Conservation (phyloP, 495 filamentous ascomycete species). For the Letharia columbiana region DNA sequence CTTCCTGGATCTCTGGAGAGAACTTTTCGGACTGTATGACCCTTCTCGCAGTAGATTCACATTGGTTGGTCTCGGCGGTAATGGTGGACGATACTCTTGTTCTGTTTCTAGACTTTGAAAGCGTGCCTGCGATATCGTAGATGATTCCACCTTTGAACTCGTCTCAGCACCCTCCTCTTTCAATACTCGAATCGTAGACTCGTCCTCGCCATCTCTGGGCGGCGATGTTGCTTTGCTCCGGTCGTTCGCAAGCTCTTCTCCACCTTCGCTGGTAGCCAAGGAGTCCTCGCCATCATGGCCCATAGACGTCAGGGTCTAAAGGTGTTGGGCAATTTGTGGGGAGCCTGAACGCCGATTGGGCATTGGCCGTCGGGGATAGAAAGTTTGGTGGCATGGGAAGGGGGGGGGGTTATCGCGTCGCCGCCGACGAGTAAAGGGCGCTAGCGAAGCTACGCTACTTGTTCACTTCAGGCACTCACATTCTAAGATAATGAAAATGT, state of each 20-base stretch:
- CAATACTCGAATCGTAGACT: conserved; percentile 2
- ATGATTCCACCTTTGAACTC: neutral
- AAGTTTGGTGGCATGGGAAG: neutral
- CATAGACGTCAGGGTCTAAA: conserved; percentile 7
- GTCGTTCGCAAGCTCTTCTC: neutral
- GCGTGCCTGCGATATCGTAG: neutral
- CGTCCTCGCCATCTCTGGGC: neutral
- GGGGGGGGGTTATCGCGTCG: neutral
- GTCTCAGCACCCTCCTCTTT: neutral
- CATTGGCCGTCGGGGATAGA: neutral
- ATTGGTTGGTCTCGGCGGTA: conserved; percentile 58
- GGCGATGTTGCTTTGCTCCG: neutral
- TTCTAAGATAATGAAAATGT: neutral
- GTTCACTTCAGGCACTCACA: conserved; percentile 7
- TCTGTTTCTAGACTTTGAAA: neutral
- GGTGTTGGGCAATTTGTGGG: neutral
- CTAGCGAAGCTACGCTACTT: neutral
- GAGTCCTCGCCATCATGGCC: conserved; percentile 13
- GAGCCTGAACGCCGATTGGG: neutral
- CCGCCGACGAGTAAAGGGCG: neutral
- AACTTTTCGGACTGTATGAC: conserved; percentile 27
- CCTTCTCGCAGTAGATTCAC: conserved; percentile 38
- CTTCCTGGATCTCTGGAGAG: conserved; percentile 21
- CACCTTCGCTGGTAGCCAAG: conserved; percentile 6
- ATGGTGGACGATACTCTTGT: conserved; percentile 33